These are phyloP conservation scores for Fusarium sp. DNA, from an alignment of 2,329 filamentous ascomycete species.

Conservation along the genomic window DNA sequence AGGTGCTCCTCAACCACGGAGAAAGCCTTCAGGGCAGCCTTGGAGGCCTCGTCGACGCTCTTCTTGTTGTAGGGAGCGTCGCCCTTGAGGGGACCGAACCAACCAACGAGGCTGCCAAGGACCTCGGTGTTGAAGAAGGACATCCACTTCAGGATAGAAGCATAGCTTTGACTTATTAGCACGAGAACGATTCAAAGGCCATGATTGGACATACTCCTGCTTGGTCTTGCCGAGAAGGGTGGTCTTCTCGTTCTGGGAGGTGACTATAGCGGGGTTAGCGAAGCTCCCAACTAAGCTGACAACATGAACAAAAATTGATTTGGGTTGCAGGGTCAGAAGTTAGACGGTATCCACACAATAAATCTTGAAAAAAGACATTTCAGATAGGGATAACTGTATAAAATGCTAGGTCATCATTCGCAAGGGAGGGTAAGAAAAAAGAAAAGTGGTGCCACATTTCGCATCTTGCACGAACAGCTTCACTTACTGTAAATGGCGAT, in stretches of 20 bases:
- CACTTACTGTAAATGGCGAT: slow-evolving; percentile 97
- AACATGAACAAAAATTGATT: slow-evolving; percentile 48
- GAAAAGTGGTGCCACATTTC: slow-evolving; percentile 50
- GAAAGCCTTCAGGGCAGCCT: slow-evolving; percentile 76
- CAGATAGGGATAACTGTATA: slow-evolving; percentile 99
- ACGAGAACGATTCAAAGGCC: background rate
- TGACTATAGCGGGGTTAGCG: slow-evolving; percentile 73
- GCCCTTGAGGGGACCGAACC: slow-evolving; percentile 90
- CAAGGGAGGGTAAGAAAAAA: slow-evolving; percentile 32
- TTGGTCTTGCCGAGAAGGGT: slow-evolving; percentile 99
- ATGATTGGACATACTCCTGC: slow-evolving; percentile 80
- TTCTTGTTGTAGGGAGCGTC: slow-evolving; percentile 96
- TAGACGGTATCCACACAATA: slow-evolving; percentile 89
- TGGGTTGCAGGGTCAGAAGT: slow-evolving; percentile 74
- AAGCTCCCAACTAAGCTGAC: slow-evolving; percentile 41
- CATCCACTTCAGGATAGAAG: slow-evolving; percentile 98
- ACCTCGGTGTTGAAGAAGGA: slow-evolving; percentile 95
- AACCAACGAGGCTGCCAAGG: slow-evolving; percentile 77
- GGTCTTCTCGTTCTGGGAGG: slow-evolving; percentile 99
- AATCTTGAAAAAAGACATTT: slow-evolving; percentile 64
- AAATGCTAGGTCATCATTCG: slow-evolving; percentile 80
- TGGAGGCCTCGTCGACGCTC: slow-evolving; percentile 83
- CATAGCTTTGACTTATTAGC: slow-evolving; percentile 71
- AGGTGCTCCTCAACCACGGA: slow-evolving; percentile 88
- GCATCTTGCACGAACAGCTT: slow-evolving; percentile 11